Percentiles rank a stretch among this genome's conserved stretches.
Conservation (phyloP, 371 early-diverging fungal genomes). For the Mucor mucedo region DNA sequence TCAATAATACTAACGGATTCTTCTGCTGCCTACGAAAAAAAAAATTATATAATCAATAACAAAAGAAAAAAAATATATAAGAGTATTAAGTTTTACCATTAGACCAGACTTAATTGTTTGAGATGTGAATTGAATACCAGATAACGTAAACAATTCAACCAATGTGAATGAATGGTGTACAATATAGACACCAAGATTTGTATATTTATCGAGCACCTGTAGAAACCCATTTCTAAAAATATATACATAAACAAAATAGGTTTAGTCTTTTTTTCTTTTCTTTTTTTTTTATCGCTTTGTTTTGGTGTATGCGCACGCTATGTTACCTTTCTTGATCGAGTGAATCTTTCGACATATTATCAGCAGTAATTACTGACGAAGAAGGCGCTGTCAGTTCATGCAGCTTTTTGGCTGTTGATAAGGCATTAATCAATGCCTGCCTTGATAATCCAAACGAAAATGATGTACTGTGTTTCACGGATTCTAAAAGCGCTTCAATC, state of each 20-base stretch:
- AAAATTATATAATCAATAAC: not conserved
- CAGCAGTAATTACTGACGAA: not conserved
- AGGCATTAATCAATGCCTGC: conserved; percentile 59
- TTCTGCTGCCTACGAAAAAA: conserved; percentile 68
- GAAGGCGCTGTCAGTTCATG: conserved; percentile 44
- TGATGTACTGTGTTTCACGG: conserved; percentile 64
- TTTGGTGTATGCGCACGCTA: not conserved
- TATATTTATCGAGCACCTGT: conserved; percentile 71
- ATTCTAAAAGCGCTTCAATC: conserved; percentile 62
- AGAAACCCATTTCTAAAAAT: conserved; percentile 54
- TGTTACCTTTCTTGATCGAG: conserved; percentile 27
- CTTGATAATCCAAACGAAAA: conserved; percentile 63
- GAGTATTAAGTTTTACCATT: conserved; percentile 46
- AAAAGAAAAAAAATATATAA: not conserved
- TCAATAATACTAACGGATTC: conserved; percentile 91
- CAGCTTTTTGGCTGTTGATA: conserved; percentile 60
- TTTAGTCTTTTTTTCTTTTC: not conserved
- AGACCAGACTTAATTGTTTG: conserved; percentile 74
- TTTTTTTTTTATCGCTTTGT: not conserved
- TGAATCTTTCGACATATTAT: not conserved
- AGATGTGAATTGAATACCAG: conserved; percentile 79
- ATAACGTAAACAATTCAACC: conserved; percentile 79
- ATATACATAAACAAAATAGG: not conserved
- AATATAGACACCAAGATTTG: conserved; percentile 70
- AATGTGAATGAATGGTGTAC: conserved; percentile 77